Conservation (phyloP, 352 stramenopile genomes). For the Phytophthora idaei region DNA sequence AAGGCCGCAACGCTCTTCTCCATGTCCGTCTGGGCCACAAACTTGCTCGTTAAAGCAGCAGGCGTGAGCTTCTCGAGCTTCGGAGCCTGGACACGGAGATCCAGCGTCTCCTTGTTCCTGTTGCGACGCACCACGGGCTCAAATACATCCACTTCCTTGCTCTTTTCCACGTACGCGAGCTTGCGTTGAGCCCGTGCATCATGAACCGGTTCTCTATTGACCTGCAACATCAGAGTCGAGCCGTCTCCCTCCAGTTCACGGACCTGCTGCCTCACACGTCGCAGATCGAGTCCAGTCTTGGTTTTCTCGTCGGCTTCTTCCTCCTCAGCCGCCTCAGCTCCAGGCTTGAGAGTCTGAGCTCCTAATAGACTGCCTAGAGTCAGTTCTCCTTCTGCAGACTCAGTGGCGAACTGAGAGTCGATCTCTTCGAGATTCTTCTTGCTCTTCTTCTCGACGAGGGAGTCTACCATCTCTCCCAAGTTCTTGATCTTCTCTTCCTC, state of each 20-base stretch:
- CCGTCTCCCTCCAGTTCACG: constrained; percentile 67
- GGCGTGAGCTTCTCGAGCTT: constrained; percentile 82
- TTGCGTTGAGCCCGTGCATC: constrained; percentile 90
- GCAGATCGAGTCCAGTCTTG: constrained; percentile 42
- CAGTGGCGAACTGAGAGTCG: constrained; percentile 42
- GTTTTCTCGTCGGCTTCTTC: constrained; percentile 25
- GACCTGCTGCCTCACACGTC: constrained; percentile 80
- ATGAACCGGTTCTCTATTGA: constrained; percentile 76
- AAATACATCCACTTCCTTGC: constrained; percentile 90
- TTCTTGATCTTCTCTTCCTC: constrained; percentile 58
- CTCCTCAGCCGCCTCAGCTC: constrained; percentile 30
- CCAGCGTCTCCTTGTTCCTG: constrained; percentile 94
- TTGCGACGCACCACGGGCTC: constrained; percentile 91
- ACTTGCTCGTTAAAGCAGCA: constrained; percentile 92
- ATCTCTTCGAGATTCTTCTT: constrained; percentile 64
- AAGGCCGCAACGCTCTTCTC: constrained; percentile 83
- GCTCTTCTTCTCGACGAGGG: constrained; percentile 54
- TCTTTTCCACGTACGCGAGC: constrained; percentile 89
- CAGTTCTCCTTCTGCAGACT: constrained; percentile 24
- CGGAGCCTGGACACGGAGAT: constrained; percentile 92
- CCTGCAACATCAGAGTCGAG: constrained; percentile 53
- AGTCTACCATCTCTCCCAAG: constrained; percentile 55
- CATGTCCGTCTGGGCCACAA: constrained; percentile 91
- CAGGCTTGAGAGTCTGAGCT: constrained; percentile 51
- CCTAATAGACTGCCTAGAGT: constrained; percentile 36